These are phyloP conservation scores for Blastobotrys parvus DNA, from an alignment of 805 yeast species.

Conservation along the genomic window DNA sequence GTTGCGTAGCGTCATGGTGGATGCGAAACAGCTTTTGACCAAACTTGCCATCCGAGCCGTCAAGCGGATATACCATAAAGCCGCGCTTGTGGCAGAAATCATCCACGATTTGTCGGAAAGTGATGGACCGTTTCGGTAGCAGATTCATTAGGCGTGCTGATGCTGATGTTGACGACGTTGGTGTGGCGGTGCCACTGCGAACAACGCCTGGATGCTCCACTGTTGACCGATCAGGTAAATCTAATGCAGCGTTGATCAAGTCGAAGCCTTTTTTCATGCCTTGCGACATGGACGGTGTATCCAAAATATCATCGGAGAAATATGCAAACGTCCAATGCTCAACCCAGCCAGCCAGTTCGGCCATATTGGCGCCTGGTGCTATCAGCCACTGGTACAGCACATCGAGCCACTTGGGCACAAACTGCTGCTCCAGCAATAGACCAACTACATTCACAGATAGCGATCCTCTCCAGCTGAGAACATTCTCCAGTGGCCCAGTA, in stretches of 20 bases:
- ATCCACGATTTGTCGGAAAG: conserved; percentile 60
- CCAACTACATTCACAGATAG: conserved; percentile 16
- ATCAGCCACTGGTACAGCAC: conserved; percentile 26
- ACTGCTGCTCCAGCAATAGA: conserved; percentile 26
- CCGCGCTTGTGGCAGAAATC: conserved; percentile 47
- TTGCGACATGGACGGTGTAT: conserved; percentile 7
- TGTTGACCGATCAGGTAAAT: conserved; percentile 12
- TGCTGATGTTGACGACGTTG: not conserved
- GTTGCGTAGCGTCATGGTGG: conserved; percentile 27
- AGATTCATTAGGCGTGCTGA: not conserved
- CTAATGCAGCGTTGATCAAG: conserved; percentile 27
- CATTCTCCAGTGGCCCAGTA: conserved; percentile 12
- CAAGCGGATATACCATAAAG: conserved; percentile 34
- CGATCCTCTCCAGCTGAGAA: conserved; percentile 22
- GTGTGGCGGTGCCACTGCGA: not conserved
- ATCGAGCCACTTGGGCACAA: conserved; percentile 35
- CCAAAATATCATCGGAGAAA: conserved; percentile 17
- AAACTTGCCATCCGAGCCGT: conserved; percentile 27
- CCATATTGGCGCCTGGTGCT: conserved; percentile 11
- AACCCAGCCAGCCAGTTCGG: conserved; percentile 27
- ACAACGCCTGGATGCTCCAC: not conserved
- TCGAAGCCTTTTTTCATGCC: conserved; percentile 24
- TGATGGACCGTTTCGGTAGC: conserved; percentile 8
- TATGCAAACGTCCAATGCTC: conserved; percentile 24
- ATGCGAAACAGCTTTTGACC: conserved; percentile 42